These are phyloP conservation scores for Nephelium lappaceum DNA, from an alignment of 345 rosid species.

Conservation along the genomic window DNA sequence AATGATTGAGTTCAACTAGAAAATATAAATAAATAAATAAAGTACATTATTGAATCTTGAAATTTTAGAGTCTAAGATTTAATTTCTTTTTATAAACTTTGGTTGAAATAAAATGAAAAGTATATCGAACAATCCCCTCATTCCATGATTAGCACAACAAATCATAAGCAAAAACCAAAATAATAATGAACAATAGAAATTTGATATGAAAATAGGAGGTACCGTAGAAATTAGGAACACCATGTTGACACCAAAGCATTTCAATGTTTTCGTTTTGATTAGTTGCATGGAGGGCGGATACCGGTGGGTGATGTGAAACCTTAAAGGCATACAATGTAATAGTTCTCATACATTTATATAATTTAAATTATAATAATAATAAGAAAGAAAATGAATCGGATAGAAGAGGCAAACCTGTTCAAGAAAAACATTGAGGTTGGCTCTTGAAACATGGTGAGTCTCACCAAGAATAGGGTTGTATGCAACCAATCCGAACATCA, in stretches of 20 bases:
- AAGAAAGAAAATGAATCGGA: not conserved
- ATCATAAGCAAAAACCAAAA: no score
- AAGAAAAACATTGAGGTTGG: constrained; percentile 61
- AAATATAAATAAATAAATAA: no score
- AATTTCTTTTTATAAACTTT: no score
- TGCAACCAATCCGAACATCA: constrained; percentile 66
- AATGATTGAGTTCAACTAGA: no score
- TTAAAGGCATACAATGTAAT: constrained; percentile 21
- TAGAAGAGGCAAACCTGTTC: constrained; percentile 53
- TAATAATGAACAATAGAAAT: no score
- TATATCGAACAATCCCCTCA: no score
- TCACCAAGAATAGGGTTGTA: constrained; percentile 88
- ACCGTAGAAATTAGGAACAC: constrained; percentile 74
- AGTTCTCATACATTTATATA: no score
- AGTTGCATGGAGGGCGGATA: constrained; percentile 80
- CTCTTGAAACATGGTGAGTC: constrained; percentile 83
- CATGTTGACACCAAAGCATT: constrained; percentile 65
- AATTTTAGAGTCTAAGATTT: no score
- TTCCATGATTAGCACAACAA: no score
- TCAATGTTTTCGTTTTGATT: constrained; percentile 63
- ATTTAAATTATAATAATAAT: no score
- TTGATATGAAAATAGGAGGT: not conserved
- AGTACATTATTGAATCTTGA: no score
- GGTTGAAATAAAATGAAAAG: no score
- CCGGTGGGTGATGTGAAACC: constrained; percentile 93